These are phyloP conservation scores for Cudoniella acicularis DNA, from an alignment of 495 filamentous ascomycete genomes.

Conservation along the genomic window DNA sequence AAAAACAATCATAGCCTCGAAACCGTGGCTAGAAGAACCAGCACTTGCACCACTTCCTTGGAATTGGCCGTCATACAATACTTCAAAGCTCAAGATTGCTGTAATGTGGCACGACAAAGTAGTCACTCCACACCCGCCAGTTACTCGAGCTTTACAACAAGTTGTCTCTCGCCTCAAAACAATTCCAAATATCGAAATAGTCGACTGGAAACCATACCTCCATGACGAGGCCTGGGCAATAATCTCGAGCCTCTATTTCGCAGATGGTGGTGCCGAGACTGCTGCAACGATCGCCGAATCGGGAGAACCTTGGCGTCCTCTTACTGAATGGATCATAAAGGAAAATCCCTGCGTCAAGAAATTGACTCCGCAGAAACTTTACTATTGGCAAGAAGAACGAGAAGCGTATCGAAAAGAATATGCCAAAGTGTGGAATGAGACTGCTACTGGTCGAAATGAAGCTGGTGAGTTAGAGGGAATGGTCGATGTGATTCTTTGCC, in stretches of 20 bases:
- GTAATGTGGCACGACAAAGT: slow-evolving; percentile 52
- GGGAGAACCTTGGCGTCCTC: slow-evolving; percentile 51
- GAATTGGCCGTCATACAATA: slow-evolving; percentile 26
- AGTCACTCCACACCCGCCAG: slow-evolving; percentile 53
- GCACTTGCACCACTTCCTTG: slow-evolving; percentile 39
- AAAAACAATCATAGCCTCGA: slow-evolving; percentile 29
- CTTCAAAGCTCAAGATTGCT: slow-evolving; percentile 34
- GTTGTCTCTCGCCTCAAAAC: slow-evolving; percentile 33
- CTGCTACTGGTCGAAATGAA: slow-evolving; percentile 4
- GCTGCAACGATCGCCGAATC: slow-evolving; percentile 40
- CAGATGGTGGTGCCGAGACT: slow-evolving; percentile 47
- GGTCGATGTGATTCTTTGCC: slow-evolving; percentile 59
- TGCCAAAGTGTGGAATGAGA: slow-evolving; percentile 30
- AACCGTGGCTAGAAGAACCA: slow-evolving; percentile 39
- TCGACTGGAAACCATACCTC: slow-evolving; percentile 22
- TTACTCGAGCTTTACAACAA: slow-evolving; percentile 41
- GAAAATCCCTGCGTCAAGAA: slow-evolving; percentile 44
- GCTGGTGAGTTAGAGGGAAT: slow-evolving; percentile 11
- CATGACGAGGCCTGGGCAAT: slow-evolving; percentile 42
- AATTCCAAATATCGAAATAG: slow-evolving; percentile 37
- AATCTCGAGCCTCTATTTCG: slow-evolving; percentile 49
- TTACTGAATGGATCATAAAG: slow-evolving; percentile 54
- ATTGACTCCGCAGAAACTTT: slow-evolving; percentile 22
- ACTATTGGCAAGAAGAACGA: slow-evolving; percentile 22
- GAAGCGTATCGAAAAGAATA: slow-evolving; percentile 25